phyloP scores from a whole-genome alignment of 2,329 filamentous ascomycete genomes.

The Sphaerulina populicola region DNA sequence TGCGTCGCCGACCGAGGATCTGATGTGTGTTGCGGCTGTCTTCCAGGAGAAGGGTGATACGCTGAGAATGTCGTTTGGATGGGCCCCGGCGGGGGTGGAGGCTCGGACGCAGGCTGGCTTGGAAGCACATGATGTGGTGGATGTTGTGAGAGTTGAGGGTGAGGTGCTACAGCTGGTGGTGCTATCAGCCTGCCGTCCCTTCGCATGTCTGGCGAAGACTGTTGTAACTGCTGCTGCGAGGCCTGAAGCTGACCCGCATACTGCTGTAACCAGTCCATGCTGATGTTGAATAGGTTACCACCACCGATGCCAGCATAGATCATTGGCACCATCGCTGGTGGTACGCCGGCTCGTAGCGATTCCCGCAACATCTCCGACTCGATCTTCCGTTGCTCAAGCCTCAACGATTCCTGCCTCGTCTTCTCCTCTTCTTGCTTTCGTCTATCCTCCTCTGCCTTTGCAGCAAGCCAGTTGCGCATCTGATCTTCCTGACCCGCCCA shows the following conservation, averaged over 20 bases:
- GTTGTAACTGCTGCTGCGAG: slow-evolving; percentile 28
- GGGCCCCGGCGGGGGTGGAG: slow-evolving; percentile 28
- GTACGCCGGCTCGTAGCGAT: slow-evolving; percentile 45
- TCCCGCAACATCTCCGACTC: slow-evolving; percentile 48
- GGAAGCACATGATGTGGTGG: slow-evolving; percentile 31
- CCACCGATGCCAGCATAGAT: slow-evolving; percentile 48
- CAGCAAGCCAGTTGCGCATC: slow-evolving; percentile 45
- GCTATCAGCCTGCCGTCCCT: slow-evolving; percentile 38
- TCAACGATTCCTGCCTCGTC: slow-evolving; percentile 44
- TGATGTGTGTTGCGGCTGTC: slow-evolving; percentile 30
- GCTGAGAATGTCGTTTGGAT: slow-evolving; percentile 37
- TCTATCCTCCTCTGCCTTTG: slow-evolving; percentile 46
- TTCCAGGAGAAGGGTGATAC: slow-evolving; percentile 25
- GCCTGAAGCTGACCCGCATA: slow-evolving; percentile 40
- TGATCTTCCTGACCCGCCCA: slow-evolving; percentile 46
- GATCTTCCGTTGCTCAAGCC: slow-evolving; percentile 45
- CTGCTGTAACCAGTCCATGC: slow-evolving; percentile 45
- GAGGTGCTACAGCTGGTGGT: slow-evolving; percentile 28
- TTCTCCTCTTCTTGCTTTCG: slow-evolving; percentile 48
- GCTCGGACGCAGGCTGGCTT: slow-evolving; percentile 33
- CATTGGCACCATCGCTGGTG: slow-evolving; percentile 46
- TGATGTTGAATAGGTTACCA: slow-evolving; percentile 41
- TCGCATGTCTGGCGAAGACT: slow-evolving; percentile 36
- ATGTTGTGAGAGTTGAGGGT: slow-evolving; percentile 18
- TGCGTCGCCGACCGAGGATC: slow-evolving; percentile 40